Base-by-base conservation (phyloP, 208 protist species). In the Phytomonas francai region DNA sequence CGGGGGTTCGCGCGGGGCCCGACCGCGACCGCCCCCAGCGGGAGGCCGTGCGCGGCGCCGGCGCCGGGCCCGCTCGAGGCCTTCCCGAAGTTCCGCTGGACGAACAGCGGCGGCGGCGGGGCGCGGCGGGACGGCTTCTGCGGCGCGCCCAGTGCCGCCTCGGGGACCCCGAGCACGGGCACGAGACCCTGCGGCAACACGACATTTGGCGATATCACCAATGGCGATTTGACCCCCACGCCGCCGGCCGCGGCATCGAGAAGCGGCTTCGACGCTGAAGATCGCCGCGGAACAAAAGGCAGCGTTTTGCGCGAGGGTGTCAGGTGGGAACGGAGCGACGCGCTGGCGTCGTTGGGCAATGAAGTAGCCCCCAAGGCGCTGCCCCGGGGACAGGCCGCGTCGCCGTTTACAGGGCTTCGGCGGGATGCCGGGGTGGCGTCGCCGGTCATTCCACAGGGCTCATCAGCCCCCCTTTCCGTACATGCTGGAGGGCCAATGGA, bases 91-190 rank as follows among this genome's bases (percentile, higher is more conserved):
- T n/a, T n/a, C n/a, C n/a, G n/a, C n/a, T 59, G 31, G 25, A 57
- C 59, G 16, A 64, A 63, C 25, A 71, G 36, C 59, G 61, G 39
- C 67, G 67, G 67, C 57, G 67, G 67, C 9, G 67, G 67, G 30
- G 36, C 36, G 22, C 67, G 59, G 16, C 67, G 67, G n/a, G 39
- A 59, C 28, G 29, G 19, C 36, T n/a, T n/a, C 25, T 16, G 58
- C 58, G 58, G 16, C 25, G 58, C 58, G 16, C 16, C 49, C 49
- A 22, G 16, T 22, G 16, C 22, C 49, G 49, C 49, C 22, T 16
- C 49, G 19, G 22, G n/a, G n/a, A n/a, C n/a, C n/a, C n/a, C n/a
- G n/a, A n/a, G n/a, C n/a, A n/a, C n/a, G n/a, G n/a, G n/a, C n/a
- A n/a, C n/a, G n/a, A n/a, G n/a, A n/a, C n/a, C n/a, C n/a, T n/a